Conservation (phyloP, 352 stramenopile species). For the Phytophthora pini region DNA sequence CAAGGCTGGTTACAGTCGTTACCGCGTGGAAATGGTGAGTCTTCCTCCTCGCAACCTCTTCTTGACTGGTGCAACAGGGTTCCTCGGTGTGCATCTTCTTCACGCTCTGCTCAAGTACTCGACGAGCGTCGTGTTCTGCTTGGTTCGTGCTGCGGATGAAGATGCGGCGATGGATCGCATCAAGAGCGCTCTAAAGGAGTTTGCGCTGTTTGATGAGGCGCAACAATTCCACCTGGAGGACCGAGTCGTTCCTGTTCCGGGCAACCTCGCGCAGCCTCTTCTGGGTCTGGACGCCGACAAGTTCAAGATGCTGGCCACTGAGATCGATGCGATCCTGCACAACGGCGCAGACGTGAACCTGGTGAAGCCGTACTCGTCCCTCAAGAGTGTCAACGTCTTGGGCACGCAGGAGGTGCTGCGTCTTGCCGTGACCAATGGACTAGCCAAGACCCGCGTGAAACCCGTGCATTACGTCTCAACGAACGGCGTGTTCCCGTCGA, state of each 20-base stretch:
- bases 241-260: constrained; percentile 64
- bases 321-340: constrained; percentile 92
- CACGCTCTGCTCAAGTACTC: constrained; percentile 78
- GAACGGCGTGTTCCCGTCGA: constrained; percentile 90
- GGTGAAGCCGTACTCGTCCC: constrained; percentile 89
- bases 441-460: constrained; percentile 83
- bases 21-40: constrained; percentile 78
- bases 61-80: constrained; percentile 92
- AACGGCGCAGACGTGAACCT: constrained; percentile 93
- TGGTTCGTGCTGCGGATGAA: constrained; percentile 73
- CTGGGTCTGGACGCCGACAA: constrained; percentile 80
- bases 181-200: constrained; percentile 61
- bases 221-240: constrained; percentile 74
- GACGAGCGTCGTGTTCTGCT: constrained; percentile 80
- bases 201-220: constrained; percentile 55
- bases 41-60: constrained; percentile 82
- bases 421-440: constrained; percentile 82
- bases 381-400: constrained; percentile 91
- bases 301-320: constrained; percentile 89
- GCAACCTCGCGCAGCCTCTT: constrained; percentile 84
- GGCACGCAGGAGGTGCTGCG: constrained; percentile 91
- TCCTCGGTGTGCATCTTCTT: constrained; percentile 88
- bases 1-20: constrained; percentile 81
- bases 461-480: constrained; percentile 92
- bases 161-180: constrained; percentile 62